These are phyloP conservation scores for Aspergillus novofumigatus DNA, from an alignment of 2,329 filamentous ascomycete genomes.

Conservation along the genomic window DNA sequence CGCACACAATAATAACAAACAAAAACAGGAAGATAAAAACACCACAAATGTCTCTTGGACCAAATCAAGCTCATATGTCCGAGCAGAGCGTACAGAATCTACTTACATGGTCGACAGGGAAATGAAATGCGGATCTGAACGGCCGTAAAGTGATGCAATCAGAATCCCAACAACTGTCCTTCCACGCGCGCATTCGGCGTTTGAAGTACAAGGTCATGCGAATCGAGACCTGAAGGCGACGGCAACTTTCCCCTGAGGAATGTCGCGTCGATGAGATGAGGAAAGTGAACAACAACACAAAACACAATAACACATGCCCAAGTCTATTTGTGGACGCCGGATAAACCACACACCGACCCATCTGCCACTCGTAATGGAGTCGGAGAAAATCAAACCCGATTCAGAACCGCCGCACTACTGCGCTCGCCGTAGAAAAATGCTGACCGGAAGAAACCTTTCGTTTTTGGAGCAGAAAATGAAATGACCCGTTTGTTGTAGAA, in stretches of 20 bases:
- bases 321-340: conserved; percentile 42
- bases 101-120: conserved; percentile 18
- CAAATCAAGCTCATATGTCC: conserved; percentile 17
- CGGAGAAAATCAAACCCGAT: conserved; percentile 23
- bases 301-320: conserved; percentile 33
- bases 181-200: conserved; percentile 11
- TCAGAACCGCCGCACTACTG: conserved; percentile 26
- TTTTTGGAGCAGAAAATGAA: conserved; percentile 10
- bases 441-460: conserved; percentile 13
- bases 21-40: conserved; percentile 4
- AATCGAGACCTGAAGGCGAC: conserved; percentile 17
- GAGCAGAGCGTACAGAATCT: conserved; percentile 15
- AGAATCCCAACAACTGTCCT: conserved; percentile 10
- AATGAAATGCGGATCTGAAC: conserved; percentile 13
- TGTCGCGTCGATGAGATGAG: conserved; percentile 19
- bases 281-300: conserved; percentile 17
- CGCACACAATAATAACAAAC: conserved; percentile 1
- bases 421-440: conserved; percentile 29
- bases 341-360: conserved; percentile 34
- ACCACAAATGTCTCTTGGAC: conserved; percentile 10
- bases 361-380: conserved; percentile 30
- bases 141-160: conserved; percentile 19
- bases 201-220: conserved; percentile 10
- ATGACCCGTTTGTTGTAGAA: conserved; percentile 1
- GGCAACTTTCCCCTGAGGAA: conserved; percentile 20